Percentiles rank a stretch among this genome's conserved stretches.
These are phyloP conservation scores for Hypsizygus ulmarius DNA, from an alignment of 1,284 basidiomycete species.

Conservation along the genomic window DNA sequence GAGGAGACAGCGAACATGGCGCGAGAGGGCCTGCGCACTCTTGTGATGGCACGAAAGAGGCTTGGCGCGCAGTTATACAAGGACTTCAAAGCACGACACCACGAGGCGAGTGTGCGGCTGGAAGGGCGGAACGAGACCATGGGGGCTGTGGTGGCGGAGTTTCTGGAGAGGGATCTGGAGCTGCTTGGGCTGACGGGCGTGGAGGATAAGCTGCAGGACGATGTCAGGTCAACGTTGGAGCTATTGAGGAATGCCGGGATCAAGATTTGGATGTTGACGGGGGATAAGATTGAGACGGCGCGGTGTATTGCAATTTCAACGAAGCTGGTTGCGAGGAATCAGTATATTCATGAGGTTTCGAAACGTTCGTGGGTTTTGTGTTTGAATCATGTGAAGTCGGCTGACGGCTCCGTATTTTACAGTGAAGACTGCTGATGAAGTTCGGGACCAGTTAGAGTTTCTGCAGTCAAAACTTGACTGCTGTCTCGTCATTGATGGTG, in stretches of 20 bases:
- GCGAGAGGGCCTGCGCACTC: conserved; percentile 90
- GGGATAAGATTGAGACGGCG: conserved; percentile 99
- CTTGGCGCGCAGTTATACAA: conserved; percentile 70
- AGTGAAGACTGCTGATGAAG: conserved; percentile 85
- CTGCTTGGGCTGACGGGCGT: conserved; percentile 94
- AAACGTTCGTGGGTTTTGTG: conserved; percentile 62
- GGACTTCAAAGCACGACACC: conserved; percentile 76
- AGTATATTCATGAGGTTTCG: conserved; percentile 96
- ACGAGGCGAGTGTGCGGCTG: conserved; percentile 73
- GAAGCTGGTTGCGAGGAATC: conserved; percentile 92
- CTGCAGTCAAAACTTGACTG: conserved; percentile 94
- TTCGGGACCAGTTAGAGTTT: conserved; percentile 91
- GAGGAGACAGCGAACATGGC: conserved; percentile 99
- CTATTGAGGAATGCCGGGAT: conserved; percentile 93
- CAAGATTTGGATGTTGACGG: conserved; percentile 99
- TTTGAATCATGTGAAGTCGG: conserved; percentile 3
- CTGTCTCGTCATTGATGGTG: conserved; percentile 98
- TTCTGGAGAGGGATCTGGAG: conserved; percentile 89
- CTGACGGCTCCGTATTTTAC: conserved; percentile 12
- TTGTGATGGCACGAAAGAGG: conserved; percentile 87
- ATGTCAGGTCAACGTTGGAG: conserved; percentile 93
- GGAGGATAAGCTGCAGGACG: conserved; percentile 98
- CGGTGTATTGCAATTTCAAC: conserved; percentile 98
- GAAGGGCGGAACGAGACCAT: conserved; percentile 85
- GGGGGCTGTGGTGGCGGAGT: conserved; percentile 68